Conservation (phyloP, 345 rosid species). For the Brassica nigra region DNA sequence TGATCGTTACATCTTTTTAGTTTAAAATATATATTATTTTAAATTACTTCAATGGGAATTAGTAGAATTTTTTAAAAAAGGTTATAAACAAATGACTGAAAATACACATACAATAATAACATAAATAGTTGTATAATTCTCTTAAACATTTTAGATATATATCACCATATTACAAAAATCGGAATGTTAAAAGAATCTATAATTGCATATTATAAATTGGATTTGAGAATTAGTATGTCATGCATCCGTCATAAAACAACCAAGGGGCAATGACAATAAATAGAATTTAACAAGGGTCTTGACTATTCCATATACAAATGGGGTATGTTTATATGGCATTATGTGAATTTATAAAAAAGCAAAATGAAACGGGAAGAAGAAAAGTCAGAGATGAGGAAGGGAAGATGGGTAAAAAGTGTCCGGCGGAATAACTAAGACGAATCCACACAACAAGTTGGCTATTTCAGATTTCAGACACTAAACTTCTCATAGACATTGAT, state of each 20-base stretch:
- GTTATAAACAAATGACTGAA: neutral
- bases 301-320: slow-evolving; percentile 20
- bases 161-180: neutral
- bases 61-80: neutral
- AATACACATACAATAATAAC: neutral
- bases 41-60: neutral
- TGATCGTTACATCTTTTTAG: neutral
- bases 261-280: slow-evolving; percentile 16
- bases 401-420: slow-evolving; percentile 18
- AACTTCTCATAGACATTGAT: slow-evolving; percentile 26
- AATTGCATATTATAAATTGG: neutral
- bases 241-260: slow-evolving; percentile 13
- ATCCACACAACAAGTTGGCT: slow-evolving; percentile 37
- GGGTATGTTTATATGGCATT: neutral
- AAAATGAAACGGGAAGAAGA: slow-evolving; percentile 27
- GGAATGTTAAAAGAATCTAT: neutral
- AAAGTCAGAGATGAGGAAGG: slow-evolving; percentile 38
- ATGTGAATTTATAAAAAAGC: slow-evolving; percentile 8
- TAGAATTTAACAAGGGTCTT: slow-evolving; percentile 9
- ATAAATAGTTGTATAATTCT: neutral
- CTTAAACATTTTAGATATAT: neutral
- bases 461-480: slow-evolving; percentile 28
- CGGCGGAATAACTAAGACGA: slow-evolving; percentile 18
- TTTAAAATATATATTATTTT: neutral
- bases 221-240: slow-evolving; percentile 17